Conservation (phyloP, 805 yeast genomes). For the Cyberlindnera subsufficiens region DNA sequence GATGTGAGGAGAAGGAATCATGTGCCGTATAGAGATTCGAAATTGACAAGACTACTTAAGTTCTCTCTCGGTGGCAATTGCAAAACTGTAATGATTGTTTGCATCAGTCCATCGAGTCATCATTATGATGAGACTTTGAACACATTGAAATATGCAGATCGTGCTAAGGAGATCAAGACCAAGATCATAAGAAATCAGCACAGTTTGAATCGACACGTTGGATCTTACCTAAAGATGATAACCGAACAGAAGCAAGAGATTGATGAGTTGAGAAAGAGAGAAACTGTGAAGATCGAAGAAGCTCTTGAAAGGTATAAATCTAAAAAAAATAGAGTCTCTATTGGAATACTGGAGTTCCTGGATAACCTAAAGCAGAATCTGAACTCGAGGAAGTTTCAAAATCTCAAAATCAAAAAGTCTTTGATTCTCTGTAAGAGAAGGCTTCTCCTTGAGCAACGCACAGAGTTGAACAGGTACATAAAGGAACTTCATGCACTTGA, state of each 20-base stretch:
- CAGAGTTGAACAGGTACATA: conserved; percentile 28
- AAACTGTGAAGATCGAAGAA: conserved; percentile 34
- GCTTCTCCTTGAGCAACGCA: conserved; percentile 35
- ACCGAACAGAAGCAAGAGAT: conserved; percentile 75
- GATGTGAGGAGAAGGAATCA: conserved; percentile 63
- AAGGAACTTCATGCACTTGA: conserved; percentile 17
- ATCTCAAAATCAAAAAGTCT: conserved; percentile 34
- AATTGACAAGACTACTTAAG: conserved; percentile 78
- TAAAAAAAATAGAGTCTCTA: conserved; percentile 33
- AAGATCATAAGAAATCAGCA: conserved; percentile 69
- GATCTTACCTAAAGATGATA: conserved; percentile 78
- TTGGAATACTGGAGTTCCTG: conserved; percentile 36
- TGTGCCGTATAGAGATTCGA: conserved; percentile 88
- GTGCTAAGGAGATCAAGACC: conserved; percentile 89
- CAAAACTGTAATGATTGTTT: conserved; percentile 93
- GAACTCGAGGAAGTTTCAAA: conserved; percentile 37
- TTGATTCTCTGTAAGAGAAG: conserved; percentile 32
- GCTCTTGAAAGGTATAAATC: conserved; percentile 30
- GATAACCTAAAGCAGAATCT: conserved; percentile 36
- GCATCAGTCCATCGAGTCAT: conserved; percentile 78
- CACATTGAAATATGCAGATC: conserved; percentile 83
- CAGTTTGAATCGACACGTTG: conserved; percentile 75
- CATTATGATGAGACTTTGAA: conserved; percentile 94
- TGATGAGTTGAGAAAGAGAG: conserved; percentile 56
- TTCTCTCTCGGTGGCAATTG: conserved; percentile 93